Evolutionary conservation across 305 asterid species (phyloP).

Genomic region (Fraxinus floribunda): DNA sequence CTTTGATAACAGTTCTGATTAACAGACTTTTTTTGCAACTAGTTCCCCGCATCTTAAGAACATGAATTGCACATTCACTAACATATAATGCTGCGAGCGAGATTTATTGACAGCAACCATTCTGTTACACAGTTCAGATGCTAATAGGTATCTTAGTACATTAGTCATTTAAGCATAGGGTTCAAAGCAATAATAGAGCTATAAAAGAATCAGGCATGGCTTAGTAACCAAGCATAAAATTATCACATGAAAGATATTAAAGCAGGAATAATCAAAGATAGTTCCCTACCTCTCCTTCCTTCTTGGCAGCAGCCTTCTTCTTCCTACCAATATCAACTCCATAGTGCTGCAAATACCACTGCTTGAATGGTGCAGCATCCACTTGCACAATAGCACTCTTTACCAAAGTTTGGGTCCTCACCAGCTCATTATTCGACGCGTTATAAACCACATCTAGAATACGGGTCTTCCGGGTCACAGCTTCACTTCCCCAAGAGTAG

Average conservation of each 20-base stretch:
- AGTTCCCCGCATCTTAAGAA: not conserved
- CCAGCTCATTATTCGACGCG: not conserved
- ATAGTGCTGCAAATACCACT: constrained; percentile 17
- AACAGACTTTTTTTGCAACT: not conserved
- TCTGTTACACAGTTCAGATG: not conserved
- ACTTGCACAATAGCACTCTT: constrained; percentile 16
- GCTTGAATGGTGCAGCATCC: constrained; percentile 13
- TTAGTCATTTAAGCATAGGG: not conserved
- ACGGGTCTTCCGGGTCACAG: constrained; percentile 35
- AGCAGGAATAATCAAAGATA: not conserved
- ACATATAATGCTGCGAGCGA: not conserved
- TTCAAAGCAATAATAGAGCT: not conserved
- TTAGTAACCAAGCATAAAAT: not conserved
- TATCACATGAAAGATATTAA: not conserved
- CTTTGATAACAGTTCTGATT: not conserved
- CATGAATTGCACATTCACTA: not conserved
- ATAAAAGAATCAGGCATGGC: not conserved
- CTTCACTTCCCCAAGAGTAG: constrained; percentile 40
- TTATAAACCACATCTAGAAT: constrained; percentile 11
- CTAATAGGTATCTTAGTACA: not conserved
- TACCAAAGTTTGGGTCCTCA: constrained; percentile 13
- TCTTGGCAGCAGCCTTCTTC: constrained; percentile 6
- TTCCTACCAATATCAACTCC: constrained; percentile 15
- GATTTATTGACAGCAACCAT: not conserved
- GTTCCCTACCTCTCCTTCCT: constrained; percentile 2